Evolutionary conservation across 345 rosid genomes (phyloP).

Genomic region (Erodium maritimum): DNA sequence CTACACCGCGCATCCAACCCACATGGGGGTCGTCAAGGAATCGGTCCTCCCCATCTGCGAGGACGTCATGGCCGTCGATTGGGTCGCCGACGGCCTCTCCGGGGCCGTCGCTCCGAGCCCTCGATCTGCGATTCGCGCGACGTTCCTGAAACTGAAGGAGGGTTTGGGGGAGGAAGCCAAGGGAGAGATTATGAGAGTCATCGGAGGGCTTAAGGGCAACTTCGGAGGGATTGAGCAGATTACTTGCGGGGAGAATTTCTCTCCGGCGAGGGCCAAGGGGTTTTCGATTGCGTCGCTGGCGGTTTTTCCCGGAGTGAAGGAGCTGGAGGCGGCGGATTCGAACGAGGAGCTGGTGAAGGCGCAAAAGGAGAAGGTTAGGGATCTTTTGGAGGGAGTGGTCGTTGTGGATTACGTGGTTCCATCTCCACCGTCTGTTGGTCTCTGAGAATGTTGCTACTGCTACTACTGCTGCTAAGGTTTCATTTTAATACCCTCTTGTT

Average conservation of each 20-base stretch:
- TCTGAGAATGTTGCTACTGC: too few species aligned
- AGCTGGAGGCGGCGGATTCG: conserved; percentile 42
- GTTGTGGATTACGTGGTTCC: conserved; percentile 50
- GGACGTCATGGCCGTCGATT: conserved; percentile 77
- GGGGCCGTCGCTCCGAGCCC: conserved; percentile 19
- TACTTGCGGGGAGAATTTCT: conserved; percentile 62
- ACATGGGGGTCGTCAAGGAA: conserved; percentile 46
- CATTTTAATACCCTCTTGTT: too few species aligned
- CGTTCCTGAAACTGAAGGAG: conserved; percentile 55
- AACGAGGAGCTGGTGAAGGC: too few species aligned
- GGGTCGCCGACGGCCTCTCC: conserved; percentile 35
- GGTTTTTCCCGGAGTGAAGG: conserved; percentile 31
- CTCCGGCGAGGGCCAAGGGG: conserved; percentile 66
- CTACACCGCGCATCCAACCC: conserved; percentile 54
- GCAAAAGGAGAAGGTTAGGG: too few species aligned
- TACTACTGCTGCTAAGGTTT: too few species aligned
- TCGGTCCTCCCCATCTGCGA: conserved; percentile 56
- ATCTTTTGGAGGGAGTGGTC: conserved; percentile 43
- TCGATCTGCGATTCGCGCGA: conserved; percentile 32
- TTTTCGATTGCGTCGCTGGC: conserved; percentile 56
- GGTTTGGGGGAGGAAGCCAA: conserved; percentile 20
- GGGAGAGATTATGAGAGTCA: conserved; percentile 40
- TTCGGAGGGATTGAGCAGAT: conserved; percentile 23
- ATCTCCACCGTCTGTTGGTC: too few species aligned
- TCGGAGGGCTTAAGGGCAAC: conserved; percentile 37